Evolutionary conservation across 805 yeast species (phyloP).

Genomic region (Candida nitratophila): DNA sequence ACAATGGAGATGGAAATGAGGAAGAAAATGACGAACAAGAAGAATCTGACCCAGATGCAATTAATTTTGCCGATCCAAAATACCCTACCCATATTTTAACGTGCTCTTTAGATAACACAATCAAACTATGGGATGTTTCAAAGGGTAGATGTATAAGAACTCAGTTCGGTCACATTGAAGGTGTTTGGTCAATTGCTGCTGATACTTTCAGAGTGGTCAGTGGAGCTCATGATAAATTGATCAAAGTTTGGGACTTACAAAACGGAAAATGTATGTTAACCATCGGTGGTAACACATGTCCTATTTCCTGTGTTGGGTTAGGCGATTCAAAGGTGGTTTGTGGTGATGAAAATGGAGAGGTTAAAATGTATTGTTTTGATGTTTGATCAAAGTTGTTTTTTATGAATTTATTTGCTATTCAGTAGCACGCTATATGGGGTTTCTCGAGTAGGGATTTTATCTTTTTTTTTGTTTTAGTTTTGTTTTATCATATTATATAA

Average conservation of each 20-base stretch:
- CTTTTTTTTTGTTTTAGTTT: no score
- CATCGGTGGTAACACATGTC: slow-evolving; percentile 60
- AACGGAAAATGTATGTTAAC: slow-evolving; percentile 93
- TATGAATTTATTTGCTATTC: no score
- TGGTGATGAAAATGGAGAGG: slow-evolving; percentile 84
- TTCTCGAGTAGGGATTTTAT: no score
- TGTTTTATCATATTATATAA: no score
- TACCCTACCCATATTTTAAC: slow-evolving; percentile 82
- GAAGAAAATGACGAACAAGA: slow-evolving; percentile 13
- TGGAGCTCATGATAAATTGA: slow-evolving; percentile 88
- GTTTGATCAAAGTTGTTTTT: background rate
- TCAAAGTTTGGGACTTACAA: slow-evolving; percentile 94
- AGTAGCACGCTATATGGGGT: no score
- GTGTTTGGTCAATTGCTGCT: slow-evolving; percentile 95
- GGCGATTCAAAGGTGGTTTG: slow-evolving; percentile 88
- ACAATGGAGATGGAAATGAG: slow-evolving; percentile 5
- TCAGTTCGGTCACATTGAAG: slow-evolving; percentile 96
- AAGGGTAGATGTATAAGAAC: slow-evolving; percentile 88
- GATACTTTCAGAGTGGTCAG: slow-evolving; percentile 91
- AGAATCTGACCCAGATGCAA: slow-evolving; percentile 15
- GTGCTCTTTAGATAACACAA: slow-evolving; percentile 87
- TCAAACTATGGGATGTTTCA: slow-evolving; percentile 83
- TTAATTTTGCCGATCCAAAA: slow-evolving; percentile 19
- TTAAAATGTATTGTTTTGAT: slow-evolving; percentile 79
- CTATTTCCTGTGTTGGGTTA: slow-evolving; percentile 68